phyloP scores from a whole-genome alignment of 768 basidiomycete genomes.

The Leccinum disarticulatum region DNA sequence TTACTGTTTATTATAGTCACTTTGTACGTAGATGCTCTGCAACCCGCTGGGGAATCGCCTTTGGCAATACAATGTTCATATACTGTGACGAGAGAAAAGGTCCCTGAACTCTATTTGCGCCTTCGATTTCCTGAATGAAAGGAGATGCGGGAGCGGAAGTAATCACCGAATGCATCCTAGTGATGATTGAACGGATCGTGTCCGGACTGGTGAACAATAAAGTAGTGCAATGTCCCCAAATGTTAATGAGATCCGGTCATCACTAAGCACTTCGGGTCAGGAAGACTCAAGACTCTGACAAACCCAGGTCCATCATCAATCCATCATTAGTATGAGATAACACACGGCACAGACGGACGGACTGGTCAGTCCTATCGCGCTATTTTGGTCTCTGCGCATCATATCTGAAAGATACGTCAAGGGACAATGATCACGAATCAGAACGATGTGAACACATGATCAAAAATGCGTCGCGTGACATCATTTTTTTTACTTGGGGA shows the following conservation, averaged over 20 bases:
- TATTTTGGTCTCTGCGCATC: not conserved
- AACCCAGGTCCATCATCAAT: not conserved
- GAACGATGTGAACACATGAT: not conserved
- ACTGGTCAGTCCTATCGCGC: not conserved
- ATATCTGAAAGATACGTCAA: not conserved
- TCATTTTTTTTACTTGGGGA: not conserved
- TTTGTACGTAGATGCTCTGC: not conserved
- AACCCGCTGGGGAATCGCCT: not conserved
- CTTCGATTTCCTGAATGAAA: not conserved
- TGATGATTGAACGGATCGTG: not conserved
- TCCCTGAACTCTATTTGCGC: not conserved
- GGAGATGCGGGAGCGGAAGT: not conserved
- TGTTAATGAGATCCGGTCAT: not conserved
- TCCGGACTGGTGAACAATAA: not conserved
- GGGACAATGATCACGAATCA: not conserved
- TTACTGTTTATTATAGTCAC: not conserved
- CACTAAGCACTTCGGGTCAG: not conserved
- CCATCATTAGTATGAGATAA: not conserved
- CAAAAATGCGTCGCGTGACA: not conserved
- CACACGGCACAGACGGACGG: not conserved
- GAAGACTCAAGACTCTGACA: not conserved
- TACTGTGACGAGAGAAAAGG: not conserved
- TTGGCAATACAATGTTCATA: not conserved
- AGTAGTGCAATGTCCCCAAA: not conserved
- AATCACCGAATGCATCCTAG: not conserved